A percentile compares a stretch with the other conserved stretches of the same genome.
Conservation (phyloP, 2,329 filamentous ascomycete genomes). For the Passalora sequoiae region DNA sequence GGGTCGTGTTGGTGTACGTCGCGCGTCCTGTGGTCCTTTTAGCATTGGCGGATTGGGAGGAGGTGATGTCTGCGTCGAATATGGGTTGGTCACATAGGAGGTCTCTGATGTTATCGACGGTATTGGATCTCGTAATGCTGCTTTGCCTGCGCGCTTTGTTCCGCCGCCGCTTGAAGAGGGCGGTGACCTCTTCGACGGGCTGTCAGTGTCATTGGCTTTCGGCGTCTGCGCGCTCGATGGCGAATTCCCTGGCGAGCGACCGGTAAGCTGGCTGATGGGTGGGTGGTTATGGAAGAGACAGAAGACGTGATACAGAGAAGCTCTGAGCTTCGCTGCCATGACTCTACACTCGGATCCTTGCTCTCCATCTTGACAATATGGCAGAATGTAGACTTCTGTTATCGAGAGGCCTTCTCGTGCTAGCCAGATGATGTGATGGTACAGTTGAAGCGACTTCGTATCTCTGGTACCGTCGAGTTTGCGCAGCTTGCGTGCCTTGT, state of each 20-base stretch:
- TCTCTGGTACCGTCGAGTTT: slow-evolving; percentile 73
- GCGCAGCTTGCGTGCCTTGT: slow-evolving; percentile 76
- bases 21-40: slow-evolving; percentile 19
- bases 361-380: slow-evolving; percentile 64
- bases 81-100: slow-evolving; percentile 49
- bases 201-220: slow-evolving; percentile 14
- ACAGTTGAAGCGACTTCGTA: slow-evolving; percentile 74
- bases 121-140: slow-evolving; percentile 45
- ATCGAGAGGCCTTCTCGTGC: slow-evolving; percentile 85
- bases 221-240: slow-evolving; percentile 23
- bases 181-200: slow-evolving; percentile 20
- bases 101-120: slow-evolving; percentile 47
- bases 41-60: slow-evolving; percentile 30
- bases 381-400: slow-evolving; percentile 78
- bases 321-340: slow-evolving; percentile 82
- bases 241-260: slow-evolving; percentile 22
- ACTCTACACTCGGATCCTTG: slow-evolving; percentile 76
- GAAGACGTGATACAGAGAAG: slow-evolving; percentile 94
- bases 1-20: slow-evolving; percentile 36
- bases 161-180: slow-evolving; percentile 21
- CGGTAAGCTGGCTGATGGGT: slow-evolving; percentile 56
- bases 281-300: slow-evolving; percentile 93
- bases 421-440: slow-evolving; percentile 92
- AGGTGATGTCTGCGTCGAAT: slow-evolving; percentile 40
- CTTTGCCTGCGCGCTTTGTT: slow-evolving; percentile 24